Base-by-base conservation (phyloP, 2,329 filamentous ascomycete species). In the Didymella exigua region DNA sequence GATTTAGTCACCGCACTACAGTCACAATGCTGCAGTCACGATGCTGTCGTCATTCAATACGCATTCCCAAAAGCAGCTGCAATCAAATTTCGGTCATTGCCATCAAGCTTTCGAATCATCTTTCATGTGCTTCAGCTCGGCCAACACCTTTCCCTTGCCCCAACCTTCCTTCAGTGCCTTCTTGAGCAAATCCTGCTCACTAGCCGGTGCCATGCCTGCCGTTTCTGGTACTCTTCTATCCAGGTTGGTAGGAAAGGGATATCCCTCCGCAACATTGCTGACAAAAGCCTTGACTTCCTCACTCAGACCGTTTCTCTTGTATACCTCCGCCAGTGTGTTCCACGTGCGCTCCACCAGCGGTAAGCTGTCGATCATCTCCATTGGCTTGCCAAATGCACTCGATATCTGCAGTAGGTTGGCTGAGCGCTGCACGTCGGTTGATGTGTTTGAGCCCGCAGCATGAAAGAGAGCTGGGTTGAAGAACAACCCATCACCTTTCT, bases 391-490 rank as follows among this genome's bases (percentile, higher is more conserved):
- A 63, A 88, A 84, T 0, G 84, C 84, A 56, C 80, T 82, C 58
- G 82, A 86, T 26, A 87, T 78, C 69, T 88, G 86, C 30, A 88
- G 61, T 9, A 88, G 69, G 65, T 88, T 88, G n/a, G 84, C 85
- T 26, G 79, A 80, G 1, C 86, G 78, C 21, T 82, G 69, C 23
- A 86, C 73, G 16, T 77, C 76, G 8, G 68, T 66, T 1, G 75
- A 77, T 6, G 75, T 76, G 62, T 88, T 88, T 59, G 81, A 78
- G 0, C 86, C 86, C 0, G 86, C 86, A 1, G 85, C 85, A 65
- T 88, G 85, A 58, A 86, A 84, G 0, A 88, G 71, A 1, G 82
- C 85, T 0, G 85, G 85, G 51, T 84, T 86, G 72, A 88, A 88
- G 67, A 87, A 88, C 0, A 88, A 60, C 0, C 83, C 86, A 61